Evolutionary conservation across 2,329 filamentous ascomycete species (phyloP).

Genomic region (Sclerotinia nivalis): DNA sequence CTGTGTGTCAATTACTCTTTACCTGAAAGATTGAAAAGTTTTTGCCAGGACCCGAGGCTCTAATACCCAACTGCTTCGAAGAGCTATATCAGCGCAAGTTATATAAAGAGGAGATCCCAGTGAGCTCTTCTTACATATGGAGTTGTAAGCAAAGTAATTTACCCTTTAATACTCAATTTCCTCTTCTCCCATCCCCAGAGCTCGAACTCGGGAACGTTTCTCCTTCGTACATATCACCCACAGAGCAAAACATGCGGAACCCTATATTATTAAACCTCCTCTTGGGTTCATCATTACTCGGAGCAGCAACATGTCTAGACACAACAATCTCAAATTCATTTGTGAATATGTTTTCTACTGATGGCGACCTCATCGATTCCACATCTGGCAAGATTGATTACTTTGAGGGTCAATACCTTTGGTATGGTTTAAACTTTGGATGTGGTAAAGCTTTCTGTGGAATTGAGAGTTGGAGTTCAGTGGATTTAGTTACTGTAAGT

Average conservation of each 20-base stretch:
- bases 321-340: constrained; percentile 15
- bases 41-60: not conserved
- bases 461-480: constrained; percentile 25
- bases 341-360: constrained; percentile 31
- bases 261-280: not conserved
- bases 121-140: not conserved
- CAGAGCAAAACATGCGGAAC: not conserved
- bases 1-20: no score
- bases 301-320: not conserved
- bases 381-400: constrained; percentile 36
- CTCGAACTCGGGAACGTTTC: not conserved
- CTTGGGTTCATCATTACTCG: not conserved
- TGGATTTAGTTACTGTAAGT: constrained; percentile 11
- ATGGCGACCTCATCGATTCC: constrained; percentile 35
- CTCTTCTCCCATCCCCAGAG: not conserved
- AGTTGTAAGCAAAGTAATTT: not conserved
- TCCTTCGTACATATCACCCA: not conserved
- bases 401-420: constrained; percentile 31
- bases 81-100: not conserved
- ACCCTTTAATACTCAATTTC: not conserved
- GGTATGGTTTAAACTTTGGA: constrained; percentile 32
- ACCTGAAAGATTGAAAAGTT: not conserved
- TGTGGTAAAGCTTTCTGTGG: constrained; percentile 34
- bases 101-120: not conserved
- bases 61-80: not conserved